Conservation (phyloP, 805 yeast species). For the Saturnispora mendoncae region DNA sequence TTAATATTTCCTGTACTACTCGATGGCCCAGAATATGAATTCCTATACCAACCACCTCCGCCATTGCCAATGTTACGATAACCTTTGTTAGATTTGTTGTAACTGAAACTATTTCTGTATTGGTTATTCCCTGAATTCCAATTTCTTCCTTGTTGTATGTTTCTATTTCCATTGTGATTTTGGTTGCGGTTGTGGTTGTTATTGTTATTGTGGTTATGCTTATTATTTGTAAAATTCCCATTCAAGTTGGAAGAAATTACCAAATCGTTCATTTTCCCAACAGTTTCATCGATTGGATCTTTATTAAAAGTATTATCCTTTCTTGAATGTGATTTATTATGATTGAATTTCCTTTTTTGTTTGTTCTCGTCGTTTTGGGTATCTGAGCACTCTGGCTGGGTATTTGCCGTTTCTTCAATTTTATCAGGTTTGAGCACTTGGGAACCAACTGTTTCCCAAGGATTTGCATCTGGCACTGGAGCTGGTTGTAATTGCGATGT, state of each 20-base stretch:
- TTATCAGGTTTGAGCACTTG: slow-evolving; percentile 3
- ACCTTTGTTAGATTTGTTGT: not conserved
- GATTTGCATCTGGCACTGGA: slow-evolving; percentile 24
- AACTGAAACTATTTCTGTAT: not conserved
- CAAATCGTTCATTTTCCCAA: not conserved
- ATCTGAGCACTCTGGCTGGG: not conserved
- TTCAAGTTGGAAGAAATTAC: too few relatives aligned
- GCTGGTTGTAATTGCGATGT: slow-evolving; percentile 19
- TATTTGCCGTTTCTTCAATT: not conserved
- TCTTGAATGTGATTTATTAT: too few relatives aligned
- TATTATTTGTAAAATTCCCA: not conserved
- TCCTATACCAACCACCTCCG: slow-evolving; percentile 4
- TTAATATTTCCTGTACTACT: too few relatives aligned
- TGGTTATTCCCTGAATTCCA: not conserved
- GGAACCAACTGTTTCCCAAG: slow-evolving; percentile 17
- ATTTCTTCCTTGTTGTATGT: not conserved
- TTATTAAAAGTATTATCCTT: too few relatives aligned
- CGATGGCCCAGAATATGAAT: slow-evolving; percentile 5
- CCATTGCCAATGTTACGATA: not conserved
- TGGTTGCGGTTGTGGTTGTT: not conserved
- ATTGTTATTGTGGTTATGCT: not conserved
- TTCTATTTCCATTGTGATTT: not conserved
- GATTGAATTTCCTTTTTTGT: too few relatives aligned
- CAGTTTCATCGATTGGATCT: not conserved
- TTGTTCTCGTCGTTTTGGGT: too few relatives aligned